A percentile compares a stretch with the other conserved stretches of the same genome.
Evolutionary conservation across 75 land plant genomes (phyloP).

Genomic region (Ceratopteris richardii): DNA sequence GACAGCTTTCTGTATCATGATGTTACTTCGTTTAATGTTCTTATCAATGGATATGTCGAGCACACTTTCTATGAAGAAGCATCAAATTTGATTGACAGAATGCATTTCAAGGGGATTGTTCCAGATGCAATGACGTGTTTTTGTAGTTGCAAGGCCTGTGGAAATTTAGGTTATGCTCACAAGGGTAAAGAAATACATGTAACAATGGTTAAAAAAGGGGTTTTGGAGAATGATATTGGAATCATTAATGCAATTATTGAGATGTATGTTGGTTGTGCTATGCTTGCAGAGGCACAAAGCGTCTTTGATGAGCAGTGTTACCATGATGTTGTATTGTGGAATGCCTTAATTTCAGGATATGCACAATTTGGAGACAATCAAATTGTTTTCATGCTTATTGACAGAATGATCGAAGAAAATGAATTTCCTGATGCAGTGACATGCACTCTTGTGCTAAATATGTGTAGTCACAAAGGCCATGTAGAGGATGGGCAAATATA

Average conservation of each 20-base stretch:
- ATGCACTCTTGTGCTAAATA: conserved; percentile 3
- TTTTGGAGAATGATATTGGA: background rate
- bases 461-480: conserved; percentile 14
- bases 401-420: too few relatives aligned
- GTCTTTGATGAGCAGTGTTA: background rate
- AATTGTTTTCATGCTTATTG: too few relatives aligned
- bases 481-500: conserved; percentile 7
- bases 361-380: background rate
- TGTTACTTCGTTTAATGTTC: conserved; percentile 45
- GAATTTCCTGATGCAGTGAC: conserved; percentile 8
- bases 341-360: background rate
- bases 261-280: background rate
- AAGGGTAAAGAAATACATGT: conserved; percentile 36
- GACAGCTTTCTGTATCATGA: conserved; percentile 28
- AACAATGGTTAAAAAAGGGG: background rate
- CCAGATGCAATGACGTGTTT: conserved; percentile 50
- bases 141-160: conserved; percentile 38
- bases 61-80: conserved; percentile 29
- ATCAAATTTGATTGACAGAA: conserved; percentile 23
- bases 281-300: background rate
- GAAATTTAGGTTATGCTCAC: conserved; percentile 19
- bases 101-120: conserved; percentile 15
- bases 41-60: conserved; percentile 40
- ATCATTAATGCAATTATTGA: background rate
- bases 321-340: background rate